Evolutionary conservation across 2,329 filamentous ascomycete species (phyloP).

Genomic region (Venturia nashicola): DNA sequence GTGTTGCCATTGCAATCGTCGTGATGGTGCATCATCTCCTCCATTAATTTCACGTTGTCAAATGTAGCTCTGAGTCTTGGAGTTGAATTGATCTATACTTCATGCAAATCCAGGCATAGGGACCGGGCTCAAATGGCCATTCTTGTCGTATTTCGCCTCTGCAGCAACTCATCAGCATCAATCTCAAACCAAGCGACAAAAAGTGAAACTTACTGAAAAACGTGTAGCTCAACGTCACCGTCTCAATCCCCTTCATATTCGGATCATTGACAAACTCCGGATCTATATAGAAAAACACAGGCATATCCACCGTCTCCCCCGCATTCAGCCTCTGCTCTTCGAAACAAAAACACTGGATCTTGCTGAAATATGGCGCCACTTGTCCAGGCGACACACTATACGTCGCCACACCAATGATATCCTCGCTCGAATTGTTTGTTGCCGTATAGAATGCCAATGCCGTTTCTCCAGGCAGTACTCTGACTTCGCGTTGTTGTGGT

Average conservation of each 20-base stretch:
- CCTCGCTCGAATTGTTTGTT: slow-evolving; percentile 76
- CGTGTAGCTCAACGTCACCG: slow-evolving; percentile 90
- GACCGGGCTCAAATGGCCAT: slow-evolving; percentile 54
- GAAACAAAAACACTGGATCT: slow-evolving; percentile 99
- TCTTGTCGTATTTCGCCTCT: slow-evolving; percentile 78
- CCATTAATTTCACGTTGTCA: too few relatives aligned
- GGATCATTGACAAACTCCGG: slow-evolving; percentile 87
- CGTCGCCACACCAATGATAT: slow-evolving; percentile 96
- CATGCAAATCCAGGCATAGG: slow-evolving; percentile 20
- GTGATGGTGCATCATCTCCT: too few relatives aligned
- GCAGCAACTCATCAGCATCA: slow-evolving; percentile 17
- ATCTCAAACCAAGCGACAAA: background rate
- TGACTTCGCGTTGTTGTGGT: slow-evolving; percentile 92
- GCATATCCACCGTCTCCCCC: slow-evolving; percentile 97
- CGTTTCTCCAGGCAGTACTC: slow-evolving; percentile 90
- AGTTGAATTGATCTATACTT: background rate
- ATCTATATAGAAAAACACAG: slow-evolving; percentile 98
- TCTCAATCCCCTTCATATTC: slow-evolving; percentile 88
- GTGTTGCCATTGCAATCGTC: too few relatives aligned
- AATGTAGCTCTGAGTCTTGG: too few relatives aligned
- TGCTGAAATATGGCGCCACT: slow-evolving; percentile 95
- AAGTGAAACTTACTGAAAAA: slow-evolving; percentile 72
- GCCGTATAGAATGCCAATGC: slow-evolving; percentile 96
- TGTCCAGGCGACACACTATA: slow-evolving; percentile 95
- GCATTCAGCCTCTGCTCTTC: slow-evolving; percentile 89